A percentile compares a stretch with the other conserved stretches of the same genome.
phyloP scores from a whole-genome alignment of 179 eudicot species.

The Nepenthes alata region DNA sequence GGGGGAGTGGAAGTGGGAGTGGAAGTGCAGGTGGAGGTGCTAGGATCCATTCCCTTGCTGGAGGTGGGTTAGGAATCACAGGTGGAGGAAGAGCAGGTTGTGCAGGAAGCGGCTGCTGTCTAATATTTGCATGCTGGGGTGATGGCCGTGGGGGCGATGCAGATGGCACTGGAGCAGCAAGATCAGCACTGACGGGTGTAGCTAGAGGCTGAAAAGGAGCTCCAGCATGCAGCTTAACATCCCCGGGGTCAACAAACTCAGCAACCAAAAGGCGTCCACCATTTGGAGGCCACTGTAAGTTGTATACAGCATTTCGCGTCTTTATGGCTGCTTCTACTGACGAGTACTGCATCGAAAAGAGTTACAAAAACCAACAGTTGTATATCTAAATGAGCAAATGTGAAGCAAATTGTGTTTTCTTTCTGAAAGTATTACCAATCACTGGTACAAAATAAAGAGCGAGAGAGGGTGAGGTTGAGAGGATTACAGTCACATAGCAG shows the following conservation, averaged over 20 bases:
- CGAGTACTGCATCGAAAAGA: conserved; percentile 45
- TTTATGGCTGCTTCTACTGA: conserved; percentile 75
- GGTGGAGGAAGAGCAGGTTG: conserved; percentile 38
- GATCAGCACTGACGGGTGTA: conserved; percentile 29
- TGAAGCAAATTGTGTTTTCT: not conserved
- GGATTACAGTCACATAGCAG: conserved; percentile 69
- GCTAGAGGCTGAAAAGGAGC: conserved; percentile 41
- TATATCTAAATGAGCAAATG: not conserved
- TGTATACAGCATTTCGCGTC: conserved; percentile 84
- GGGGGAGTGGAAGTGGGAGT: conserved; percentile 27
- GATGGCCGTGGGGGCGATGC: conserved; percentile 31
- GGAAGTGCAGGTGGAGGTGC: conserved; percentile 24
- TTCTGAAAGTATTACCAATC: not conserved
- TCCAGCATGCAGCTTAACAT: conserved; percentile 51
- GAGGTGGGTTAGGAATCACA: conserved; percentile 25
- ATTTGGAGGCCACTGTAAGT: conserved; percentile 89
- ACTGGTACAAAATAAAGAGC: not conserved
- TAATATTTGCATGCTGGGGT: conserved; percentile 28
- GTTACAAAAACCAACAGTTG: not conserved
- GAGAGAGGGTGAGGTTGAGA: not conserved
- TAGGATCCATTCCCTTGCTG: conserved; percentile 27
- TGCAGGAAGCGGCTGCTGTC: conserved; percentile 40
- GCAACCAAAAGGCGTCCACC: conserved; percentile 72
- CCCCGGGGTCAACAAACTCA: conserved; percentile 80
- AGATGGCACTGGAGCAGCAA: conserved; percentile 16